phyloP scores from a whole-genome alignment of 2,329 filamentous ascomycete species.

The Pyrenophora teres region DNA sequence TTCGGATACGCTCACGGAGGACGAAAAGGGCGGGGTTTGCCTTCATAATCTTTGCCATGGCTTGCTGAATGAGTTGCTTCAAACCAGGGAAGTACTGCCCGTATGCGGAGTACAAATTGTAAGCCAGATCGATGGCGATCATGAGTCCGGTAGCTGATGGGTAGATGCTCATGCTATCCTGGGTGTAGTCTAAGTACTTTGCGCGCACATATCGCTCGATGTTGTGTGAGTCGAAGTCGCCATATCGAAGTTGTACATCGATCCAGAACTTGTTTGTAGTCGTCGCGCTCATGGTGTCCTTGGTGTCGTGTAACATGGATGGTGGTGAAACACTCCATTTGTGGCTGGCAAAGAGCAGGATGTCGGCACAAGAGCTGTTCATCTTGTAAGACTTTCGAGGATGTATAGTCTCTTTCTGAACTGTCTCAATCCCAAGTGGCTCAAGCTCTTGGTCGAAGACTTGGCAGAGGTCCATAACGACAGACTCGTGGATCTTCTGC shows the following conservation, averaged over 20 bases:
- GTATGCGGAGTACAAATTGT: conserved; percentile 97
- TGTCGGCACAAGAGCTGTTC: conserved; percentile 99
- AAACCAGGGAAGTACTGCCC: conserved; percentile 98
- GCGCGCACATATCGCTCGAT: conserved; percentile 97
- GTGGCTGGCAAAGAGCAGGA: conserved; percentile 93
- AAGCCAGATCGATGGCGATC: conserved; percentile 96
- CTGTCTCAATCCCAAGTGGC: conserved; percentile 92
- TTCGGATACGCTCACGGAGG: conserved; percentile 93
- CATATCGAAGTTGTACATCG: conserved; percentile 93
- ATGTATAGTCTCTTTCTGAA: conserved; percentile 99
- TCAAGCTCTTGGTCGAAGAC: conserved; percentile 98
- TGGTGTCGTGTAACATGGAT: conserved; percentile 92
- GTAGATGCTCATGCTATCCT: conserved; percentile 98
- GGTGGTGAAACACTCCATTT: conserved; percentile 98
- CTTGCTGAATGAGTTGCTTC: conserved; percentile 93
- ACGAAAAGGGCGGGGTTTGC: conserved; percentile 97
- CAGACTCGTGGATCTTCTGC: conserved; percentile 99
- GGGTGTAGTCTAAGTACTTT: conserved; percentile 98
- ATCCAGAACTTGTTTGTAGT: conserved; percentile 99
- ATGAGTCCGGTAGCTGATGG: conserved; percentile 95
- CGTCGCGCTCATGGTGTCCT: conserved; percentile 89
- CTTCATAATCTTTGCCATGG: conserved; percentile 99
- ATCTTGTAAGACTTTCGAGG: conserved; percentile 99
- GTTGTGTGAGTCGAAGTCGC: conserved; percentile 98
- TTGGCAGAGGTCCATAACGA: conserved; percentile 98